Evolutionary conservation across 1,284 basidiomycete species (phyloP), one percentile per base, ranked within the genome.

Genomic region (Apiotrichum akiyoshidainum): DNA sequence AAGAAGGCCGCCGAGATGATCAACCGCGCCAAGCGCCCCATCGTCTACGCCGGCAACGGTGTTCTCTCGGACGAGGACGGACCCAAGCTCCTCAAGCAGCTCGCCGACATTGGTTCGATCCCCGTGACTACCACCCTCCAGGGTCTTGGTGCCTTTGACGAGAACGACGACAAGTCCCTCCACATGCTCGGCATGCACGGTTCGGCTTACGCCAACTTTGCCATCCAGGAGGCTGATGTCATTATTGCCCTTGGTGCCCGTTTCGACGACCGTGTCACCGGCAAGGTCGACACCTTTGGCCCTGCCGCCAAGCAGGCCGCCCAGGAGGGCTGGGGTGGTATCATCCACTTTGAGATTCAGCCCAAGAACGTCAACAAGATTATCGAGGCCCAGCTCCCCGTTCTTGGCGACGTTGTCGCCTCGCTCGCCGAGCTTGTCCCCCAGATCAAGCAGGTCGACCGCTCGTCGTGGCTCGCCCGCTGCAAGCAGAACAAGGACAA

Each of bases 171-270:
- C 57, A 86, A 86, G 76, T 88, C 88, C 65, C 81, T 99, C 73
- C 93, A 98, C 79, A 98, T 99, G 95, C 86, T 99, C 58, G 95
- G 95, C 65, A 98, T 99, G 95, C 95, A 99, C 81, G 96, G 96
- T 6, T 87, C 87, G 16, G 93, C 94, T 2, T 98, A 98, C 72
- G 95, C 96, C 71, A 99, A 99, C 81, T 81, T 96, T 55, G 94
- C 95, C 4, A 97, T 99, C 85, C 95, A 99, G 79, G 82, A 90
- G 57, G 96, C 96, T 35, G 96, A 99, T 74, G 87, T 99, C 54
- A 91, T 99, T 80, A 95, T 99, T 67, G 95, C 94, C 37, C 87
- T 99, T 35, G 95, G 96, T 60, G 92, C 86, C 17, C 86, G 95
- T 54, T 99, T 99, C 78, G 95, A 99, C 75, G 96, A 99, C 79